These are phyloP conservation scores for Saccharomycopsis babjevae DNA, from an alignment of 805 yeast genomes.

Conservation along the genomic window DNA sequence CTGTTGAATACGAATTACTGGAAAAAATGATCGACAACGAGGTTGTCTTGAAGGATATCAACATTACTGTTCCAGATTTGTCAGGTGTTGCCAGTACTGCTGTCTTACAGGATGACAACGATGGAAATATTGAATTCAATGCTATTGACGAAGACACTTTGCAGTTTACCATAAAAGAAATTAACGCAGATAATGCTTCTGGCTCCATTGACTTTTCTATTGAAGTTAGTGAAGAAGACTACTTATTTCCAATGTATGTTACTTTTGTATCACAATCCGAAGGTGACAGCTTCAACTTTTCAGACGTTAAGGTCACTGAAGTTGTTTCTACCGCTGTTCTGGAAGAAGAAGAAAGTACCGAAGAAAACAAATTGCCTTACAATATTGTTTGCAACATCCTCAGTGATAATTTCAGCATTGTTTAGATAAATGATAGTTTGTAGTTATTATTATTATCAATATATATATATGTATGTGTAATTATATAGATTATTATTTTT, in stretches of 20 bases:
- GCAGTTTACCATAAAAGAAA: conserved; percentile 48
- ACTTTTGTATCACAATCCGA: conserved; percentile 39
- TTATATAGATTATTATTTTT: not conserved
- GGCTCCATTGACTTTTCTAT: conserved; percentile 77
- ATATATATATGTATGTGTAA: not conserved
- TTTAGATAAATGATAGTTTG: conserved; percentile 22
- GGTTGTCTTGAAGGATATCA: conserved; percentile 29
- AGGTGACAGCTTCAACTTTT: conserved; percentile 41
- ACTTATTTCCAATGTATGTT: conserved; percentile 80
- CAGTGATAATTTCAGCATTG: conserved; percentile 51
- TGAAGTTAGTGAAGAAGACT: conserved; percentile 68
- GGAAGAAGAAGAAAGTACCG: conserved; percentile 35
- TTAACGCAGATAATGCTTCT: conserved; percentile 41
- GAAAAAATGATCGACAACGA: conserved; percentile 32
- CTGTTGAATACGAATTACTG: conserved; percentile 78
- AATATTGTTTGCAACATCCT: conserved; percentile 49
- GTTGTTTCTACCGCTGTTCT: conserved; percentile 41
- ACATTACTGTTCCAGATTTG: conserved; percentile 55
- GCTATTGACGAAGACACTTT: conserved; percentile 67
- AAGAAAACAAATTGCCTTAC: conserved; percentile 39
- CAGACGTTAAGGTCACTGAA: conserved; percentile 53
- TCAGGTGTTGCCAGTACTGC: conserved; percentile 43
- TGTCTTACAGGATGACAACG: conserved; percentile 36
- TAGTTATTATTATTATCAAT: not conserved
- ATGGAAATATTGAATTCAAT: conserved; percentile 44